Conservation (phyloP, 306 rosid genomes). For the Senna siamea region DNA sequence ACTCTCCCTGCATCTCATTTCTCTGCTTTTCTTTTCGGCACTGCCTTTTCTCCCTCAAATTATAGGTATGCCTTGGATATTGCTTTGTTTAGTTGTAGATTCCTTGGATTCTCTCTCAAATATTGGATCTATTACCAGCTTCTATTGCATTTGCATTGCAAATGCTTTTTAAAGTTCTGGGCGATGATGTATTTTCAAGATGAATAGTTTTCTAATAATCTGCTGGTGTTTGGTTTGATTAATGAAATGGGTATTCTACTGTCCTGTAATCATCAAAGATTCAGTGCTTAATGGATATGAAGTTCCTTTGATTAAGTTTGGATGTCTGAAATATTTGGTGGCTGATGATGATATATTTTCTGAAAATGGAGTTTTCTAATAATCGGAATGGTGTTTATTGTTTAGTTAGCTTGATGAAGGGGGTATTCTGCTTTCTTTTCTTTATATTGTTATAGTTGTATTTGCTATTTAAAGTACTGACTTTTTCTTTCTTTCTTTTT, state of each 20-base stretch:
- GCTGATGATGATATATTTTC: not conserved
- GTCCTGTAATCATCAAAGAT: not conserved
- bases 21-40: not conserved
- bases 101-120: not conserved
- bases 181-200: not conserved
- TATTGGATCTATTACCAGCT: not conserved
- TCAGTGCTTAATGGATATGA: not conserved
- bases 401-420: not conserved
- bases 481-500: not conserved
- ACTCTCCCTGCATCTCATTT: not conserved
- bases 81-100: not conserved
- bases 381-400: not conserved
- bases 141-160: not conserved
- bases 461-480: constrained; percentile 7
- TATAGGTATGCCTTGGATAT: not conserved
- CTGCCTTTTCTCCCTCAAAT: not conserved
- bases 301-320: not conserved
- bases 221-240: constrained; percentile 1
- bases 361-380: not conserved
- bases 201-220: not conserved
- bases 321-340: not conserved
- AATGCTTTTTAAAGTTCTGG: not conserved
- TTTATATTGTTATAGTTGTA: constrained; percentile 1
- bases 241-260: not conserved
- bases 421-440: not conserved